Evolutionary conservation across 345 rosid species (phyloP).

Genomic region (Eucalyptus cloeziana): DNA sequence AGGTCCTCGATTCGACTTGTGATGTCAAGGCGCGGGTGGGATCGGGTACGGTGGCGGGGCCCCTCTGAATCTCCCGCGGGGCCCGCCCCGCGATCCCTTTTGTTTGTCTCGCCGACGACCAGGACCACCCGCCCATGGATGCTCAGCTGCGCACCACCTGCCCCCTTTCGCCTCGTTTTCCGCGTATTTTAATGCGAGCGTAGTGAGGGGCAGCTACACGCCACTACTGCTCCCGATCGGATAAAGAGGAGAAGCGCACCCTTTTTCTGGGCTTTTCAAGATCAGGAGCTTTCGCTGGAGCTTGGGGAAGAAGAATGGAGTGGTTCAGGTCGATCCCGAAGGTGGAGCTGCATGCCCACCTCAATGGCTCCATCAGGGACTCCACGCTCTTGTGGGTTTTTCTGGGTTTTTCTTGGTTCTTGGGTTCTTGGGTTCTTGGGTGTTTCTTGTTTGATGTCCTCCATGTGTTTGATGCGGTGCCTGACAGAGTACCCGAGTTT

Average conservation of each 20-base stretch:
- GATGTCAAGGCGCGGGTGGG: not conserved
- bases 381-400: slow-evolving; percentile 65
- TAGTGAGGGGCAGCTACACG: not conserved
- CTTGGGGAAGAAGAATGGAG: slow-evolving; percentile 25
- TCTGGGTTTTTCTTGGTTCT: not conserved
- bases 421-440: not conserved
- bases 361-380: slow-evolving; percentile 88
- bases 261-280: not conserved
- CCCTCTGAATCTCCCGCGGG: not conserved
- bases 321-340: slow-evolving; percentile 67
- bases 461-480: not conserved
- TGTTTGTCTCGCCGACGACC: not conserved
- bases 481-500: not conserved
- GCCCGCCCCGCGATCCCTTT: not conserved
- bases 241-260: not conserved
- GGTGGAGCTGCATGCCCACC: slow-evolving; percentile 97
- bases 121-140: not conserved
- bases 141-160: not conserved
- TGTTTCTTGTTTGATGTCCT: not conserved
- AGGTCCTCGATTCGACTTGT: not conserved
- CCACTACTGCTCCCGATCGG: not conserved
- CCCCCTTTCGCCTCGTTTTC: not conserved
- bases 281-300: not conserved
- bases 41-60: not conserved
- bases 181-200: not conserved